Conservation (phyloP, 495 filamentous ascomycete genomes). For the Letharia lupina region DNA sequence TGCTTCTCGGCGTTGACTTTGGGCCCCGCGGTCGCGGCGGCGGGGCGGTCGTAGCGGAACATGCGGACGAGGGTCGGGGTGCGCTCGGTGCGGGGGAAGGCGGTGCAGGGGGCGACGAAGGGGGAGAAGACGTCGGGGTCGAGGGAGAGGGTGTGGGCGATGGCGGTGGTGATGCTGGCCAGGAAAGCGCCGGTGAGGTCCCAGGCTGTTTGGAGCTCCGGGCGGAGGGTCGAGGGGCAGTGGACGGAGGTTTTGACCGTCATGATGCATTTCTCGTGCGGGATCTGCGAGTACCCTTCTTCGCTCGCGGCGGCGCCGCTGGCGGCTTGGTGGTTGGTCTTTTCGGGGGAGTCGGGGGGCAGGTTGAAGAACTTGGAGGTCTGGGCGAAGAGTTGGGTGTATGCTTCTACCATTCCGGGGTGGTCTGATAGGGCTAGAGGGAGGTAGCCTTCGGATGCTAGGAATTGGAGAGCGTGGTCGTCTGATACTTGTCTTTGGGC, state of each 20-base stretch:
- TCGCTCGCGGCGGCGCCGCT: slow-evolving; percentile 20
- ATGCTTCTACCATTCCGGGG: slow-evolving; percentile 18
- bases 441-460: slow-evolving; percentile 22
- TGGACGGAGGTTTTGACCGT: slow-evolving; percentile 15
- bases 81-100: slow-evolving; percentile 4
- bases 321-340: slow-evolving; percentile 17
- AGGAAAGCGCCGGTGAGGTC: slow-evolving; percentile 20
- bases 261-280: slow-evolving; percentile 21
- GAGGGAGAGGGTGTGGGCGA: slow-evolving; percentile 13
- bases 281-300: slow-evolving; percentile 23
- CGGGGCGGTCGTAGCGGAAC: slow-evolving; percentile 22
- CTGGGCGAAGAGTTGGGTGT: slow-evolving; percentile 17
- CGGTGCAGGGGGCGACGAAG: slow-evolving; percentile 18
- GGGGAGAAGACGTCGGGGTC: slow-evolving; percentile 11
- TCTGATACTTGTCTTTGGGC: slow-evolving; percentile 12
- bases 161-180: slow-evolving; percentile 1
- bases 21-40: slow-evolving; percentile 1
- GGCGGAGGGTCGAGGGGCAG: slow-evolving; percentile 11
- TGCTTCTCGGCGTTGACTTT: slow-evolving; percentile 23
- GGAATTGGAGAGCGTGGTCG: slow-evolving; percentile 18
- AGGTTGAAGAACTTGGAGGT: slow-evolving; percentile 19
- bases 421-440: slow-evolving; percentile 21
- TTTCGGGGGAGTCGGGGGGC: slow-evolving; percentile 17
- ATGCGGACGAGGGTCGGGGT: slow-evolving; percentile 23
- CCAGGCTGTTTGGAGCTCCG: slow-evolving; percentile 14